phyloP scores from a whole-genome alignment of 768 basidiomycete species.

The Hygrophoropsis aurantiaca region DNA sequence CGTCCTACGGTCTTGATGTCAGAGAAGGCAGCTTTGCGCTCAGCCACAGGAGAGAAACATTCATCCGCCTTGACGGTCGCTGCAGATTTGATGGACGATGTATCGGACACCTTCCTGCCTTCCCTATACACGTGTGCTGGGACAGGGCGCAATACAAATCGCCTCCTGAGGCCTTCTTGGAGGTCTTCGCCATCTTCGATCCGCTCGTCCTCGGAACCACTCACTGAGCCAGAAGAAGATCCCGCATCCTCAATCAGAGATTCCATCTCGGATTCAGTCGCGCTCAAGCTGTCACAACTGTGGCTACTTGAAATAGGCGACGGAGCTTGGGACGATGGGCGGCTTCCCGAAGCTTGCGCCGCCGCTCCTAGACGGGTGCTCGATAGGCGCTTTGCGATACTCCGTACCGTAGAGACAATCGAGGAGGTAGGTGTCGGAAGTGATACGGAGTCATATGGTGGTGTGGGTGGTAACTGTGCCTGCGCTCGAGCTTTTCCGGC shows the following conservation, averaged over 20 bases:
- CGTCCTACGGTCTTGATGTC: conserved; percentile 28
- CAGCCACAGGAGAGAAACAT: conserved; percentile 15
- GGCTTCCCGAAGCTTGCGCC: conserved; percentile 14
- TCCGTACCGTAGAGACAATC: conserved; percentile 55
- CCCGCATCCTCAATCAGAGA: conserved; percentile 65
- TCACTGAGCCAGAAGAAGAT: conserved; percentile 51
- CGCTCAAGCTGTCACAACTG: conserved; percentile 44
- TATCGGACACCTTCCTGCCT: conserved; percentile 36
- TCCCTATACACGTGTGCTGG: conserved; percentile 44
- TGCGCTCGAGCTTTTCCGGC: conserved; percentile 54
- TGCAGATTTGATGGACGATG: conserved; percentile 33
- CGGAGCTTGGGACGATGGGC: conserved; percentile 21
- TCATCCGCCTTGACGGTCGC: conserved; percentile 34
- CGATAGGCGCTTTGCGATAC: conserved; percentile 59
- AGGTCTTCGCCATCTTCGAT: conserved; percentile 25
- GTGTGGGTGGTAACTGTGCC: conserved; percentile 42
- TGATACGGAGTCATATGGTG: conserved; percentile 34
- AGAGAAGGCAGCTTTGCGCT: conserved; percentile 10
- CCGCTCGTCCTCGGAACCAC: conserved; percentile 47
- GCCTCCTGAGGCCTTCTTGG: conserved; percentile 26
- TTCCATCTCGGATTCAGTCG: conserved; percentile 56
- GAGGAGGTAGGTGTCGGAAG: conserved; percentile 27
- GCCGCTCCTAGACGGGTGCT: conserved; percentile 34
- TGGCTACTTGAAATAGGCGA: conserved; percentile 38
- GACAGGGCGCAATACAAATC: conserved; percentile 47